These are phyloP conservation scores for Lomentospora prolificans DNA, from an alignment of 2,329 filamentous ascomycete species.

Conservation along the genomic window DNA sequence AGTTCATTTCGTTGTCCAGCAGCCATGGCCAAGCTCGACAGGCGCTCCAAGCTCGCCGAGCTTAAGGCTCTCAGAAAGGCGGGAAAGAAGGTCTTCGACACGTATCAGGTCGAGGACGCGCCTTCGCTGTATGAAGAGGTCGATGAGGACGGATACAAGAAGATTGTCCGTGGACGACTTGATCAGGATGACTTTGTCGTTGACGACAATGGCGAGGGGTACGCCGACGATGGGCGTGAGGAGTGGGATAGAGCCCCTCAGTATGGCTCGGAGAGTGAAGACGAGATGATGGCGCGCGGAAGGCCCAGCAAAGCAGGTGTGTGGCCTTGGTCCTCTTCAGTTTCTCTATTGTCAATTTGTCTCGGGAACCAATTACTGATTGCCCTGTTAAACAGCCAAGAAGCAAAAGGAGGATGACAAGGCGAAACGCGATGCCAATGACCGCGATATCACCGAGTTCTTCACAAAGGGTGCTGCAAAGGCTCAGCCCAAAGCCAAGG, in stretches of 20 bases:
- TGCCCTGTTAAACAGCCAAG: conserved; percentile 48
- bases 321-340: conserved; percentile 9
- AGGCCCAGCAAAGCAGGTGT: conserved; percentile 43
- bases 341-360: neutral
- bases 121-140: conserved; percentile 89
- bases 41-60: conserved; percentile 57
- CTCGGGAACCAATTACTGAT: neutral
- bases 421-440: conserved; percentile 74
- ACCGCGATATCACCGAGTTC: conserved; percentile 88
- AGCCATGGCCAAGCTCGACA: conserved; percentile 6
- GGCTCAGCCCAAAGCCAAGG: conserved; percentile 70
- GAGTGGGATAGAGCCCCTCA: conserved; percentile 73
- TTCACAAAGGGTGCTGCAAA: conserved; percentile 68
- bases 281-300: conserved; percentile 38
- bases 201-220: conserved; percentile 94
- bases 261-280: conserved; percentile 68
- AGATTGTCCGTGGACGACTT: conserved; percentile 78
- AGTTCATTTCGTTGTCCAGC: neutral
- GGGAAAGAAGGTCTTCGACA: conserved; percentile 83
- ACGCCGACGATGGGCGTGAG: conserved; percentile 91
- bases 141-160: conserved; percentile 95
- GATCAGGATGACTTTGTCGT: conserved; percentile 97
- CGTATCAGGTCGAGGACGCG: conserved; percentile 78
- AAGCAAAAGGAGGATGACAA: conserved; percentile 81
- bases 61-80: conserved; percentile 74